A percentile compares a stretch with the other conserved stretches of the same genome.
Conservation (phyloP, 2,329 filamentous ascomycete genomes). For the Penicillium polonicum region DNA sequence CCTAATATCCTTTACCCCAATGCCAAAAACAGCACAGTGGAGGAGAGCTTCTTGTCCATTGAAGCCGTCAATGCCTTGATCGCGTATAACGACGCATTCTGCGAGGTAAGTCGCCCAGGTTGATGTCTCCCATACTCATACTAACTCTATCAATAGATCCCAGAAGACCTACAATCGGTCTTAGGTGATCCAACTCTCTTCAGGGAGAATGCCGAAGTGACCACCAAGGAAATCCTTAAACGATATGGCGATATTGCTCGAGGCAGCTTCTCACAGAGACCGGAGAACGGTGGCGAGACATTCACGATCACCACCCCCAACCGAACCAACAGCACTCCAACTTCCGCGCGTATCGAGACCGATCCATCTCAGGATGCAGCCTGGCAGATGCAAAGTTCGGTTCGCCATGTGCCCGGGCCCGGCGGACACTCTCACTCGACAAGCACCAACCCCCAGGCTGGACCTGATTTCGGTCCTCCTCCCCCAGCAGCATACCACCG, state of each 20-base stretch:
- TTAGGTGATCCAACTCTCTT: conserved; percentile 81
- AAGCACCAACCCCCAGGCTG: conserved; percentile 26
- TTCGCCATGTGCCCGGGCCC: conserved; percentile 66
- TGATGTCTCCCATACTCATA: neutral
- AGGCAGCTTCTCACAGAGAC: conserved; percentile 58
- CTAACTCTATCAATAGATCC: conserved; percentile 62
- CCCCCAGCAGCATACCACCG: conserved; percentile 30
- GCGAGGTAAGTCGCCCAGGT: conserved; percentile 69
- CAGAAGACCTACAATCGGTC: conserved; percentile 83
- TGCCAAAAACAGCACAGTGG: conserved; percentile 68
- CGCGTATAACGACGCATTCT: conserved; percentile 92
- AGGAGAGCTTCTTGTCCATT: conserved; percentile 89
- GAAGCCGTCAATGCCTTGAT: conserved; percentile 90
- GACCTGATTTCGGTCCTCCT: conserved; percentile 28
- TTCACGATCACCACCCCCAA: conserved; percentile 43
- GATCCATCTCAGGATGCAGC: conserved; percentile 70
- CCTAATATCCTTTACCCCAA: conserved; percentile 86
- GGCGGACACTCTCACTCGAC: conserved; percentile 34
- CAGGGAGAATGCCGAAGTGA: conserved; percentile 79
- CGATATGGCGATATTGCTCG: conserved; percentile 81
- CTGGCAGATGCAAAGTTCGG: conserved; percentile 80
- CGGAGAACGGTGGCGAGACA: conserved; percentile 55
- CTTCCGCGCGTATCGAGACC: conserved; percentile 73
- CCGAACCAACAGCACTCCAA: conserved; percentile 42
- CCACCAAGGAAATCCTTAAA: conserved; percentile 95